A percentile compares a stretch with the other conserved stretches of the same genome.
These are phyloP conservation scores for Pelargonium nanum DNA, from an alignment of 345 rosid genomes.

Conservation along the genomic window DNA sequence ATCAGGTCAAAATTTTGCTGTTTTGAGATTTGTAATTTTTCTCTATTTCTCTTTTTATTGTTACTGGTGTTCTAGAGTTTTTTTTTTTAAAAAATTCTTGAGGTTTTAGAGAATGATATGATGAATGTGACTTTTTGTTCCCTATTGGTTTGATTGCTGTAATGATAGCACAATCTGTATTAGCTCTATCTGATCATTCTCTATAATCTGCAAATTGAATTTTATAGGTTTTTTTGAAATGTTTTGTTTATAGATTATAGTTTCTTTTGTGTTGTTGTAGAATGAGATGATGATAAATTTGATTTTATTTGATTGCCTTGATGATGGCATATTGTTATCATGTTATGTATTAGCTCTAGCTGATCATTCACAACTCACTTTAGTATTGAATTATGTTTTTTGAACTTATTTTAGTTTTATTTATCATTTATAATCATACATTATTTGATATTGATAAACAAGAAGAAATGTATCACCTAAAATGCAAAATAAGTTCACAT, in stretches of 20 bases:
- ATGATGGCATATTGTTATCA: conserved; percentile 37
- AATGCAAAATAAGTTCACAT: too few species aligned
- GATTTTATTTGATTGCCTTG: conserved; percentile 27
- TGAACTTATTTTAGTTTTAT: too few species aligned
- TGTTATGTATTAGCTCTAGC: conserved; percentile 35
- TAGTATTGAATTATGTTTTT: too few species aligned
- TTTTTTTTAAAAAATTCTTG: background rate
- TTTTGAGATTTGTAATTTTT: background rate
- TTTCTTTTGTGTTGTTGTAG: too few species aligned
- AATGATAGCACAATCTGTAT: conserved; percentile 37
- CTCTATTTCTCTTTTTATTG: background rate
- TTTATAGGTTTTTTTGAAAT: background rate
- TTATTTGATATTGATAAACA: too few species aligned
- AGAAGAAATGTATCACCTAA: too few species aligned
- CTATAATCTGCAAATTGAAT: background rate
- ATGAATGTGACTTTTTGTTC: conserved; percentile 21
- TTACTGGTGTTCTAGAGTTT: background rate
- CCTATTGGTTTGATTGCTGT: conserved; percentile 51
- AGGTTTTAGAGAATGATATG: conserved; percentile 32
- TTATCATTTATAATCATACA: too few species aligned
- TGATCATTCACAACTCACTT: conserved; percentile 29
- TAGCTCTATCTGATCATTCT: conserved; percentile 41
- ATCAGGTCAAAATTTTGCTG: background rate
- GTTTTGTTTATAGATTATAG: too few species aligned
- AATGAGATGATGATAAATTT: conserved; percentile 25